Evolutionary conservation across 1,139 yeast genomes (phyloP), one percentile per base, ranked within the genome.

Genomic region (Suhomyces maxii): DNA sequence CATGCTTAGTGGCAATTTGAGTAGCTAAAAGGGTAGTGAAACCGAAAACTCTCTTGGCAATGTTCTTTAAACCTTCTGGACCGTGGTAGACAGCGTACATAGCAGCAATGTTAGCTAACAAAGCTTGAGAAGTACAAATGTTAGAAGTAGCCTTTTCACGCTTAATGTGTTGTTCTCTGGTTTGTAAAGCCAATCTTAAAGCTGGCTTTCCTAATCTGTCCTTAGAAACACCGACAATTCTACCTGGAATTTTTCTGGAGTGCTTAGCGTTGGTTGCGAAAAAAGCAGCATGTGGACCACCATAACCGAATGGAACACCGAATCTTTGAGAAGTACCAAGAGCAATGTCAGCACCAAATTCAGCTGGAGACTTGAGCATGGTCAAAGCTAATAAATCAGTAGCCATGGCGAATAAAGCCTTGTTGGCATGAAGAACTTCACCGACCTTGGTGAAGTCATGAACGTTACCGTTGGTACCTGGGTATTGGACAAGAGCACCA

Each of bases 281-380:
- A 72, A 89, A 93, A 0, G 97, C 99, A 44, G 99, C 99, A 65
- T 93, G 99, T 6, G 99, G 99, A 32, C 99, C 99, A 61, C 99
- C 99, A 62, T 84, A 93, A 11, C 98, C 99, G 71, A 91, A 82
- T 47, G 99, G 98, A 39, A 93, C 97, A 60, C 99, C 99, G 58
- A 93, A 89, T 67, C 99, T 80, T 75, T 93, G 99, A 6, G 97
- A 81, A 14, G 90, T 84, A 46, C 99, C 99, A 47, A 93, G 76
- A 2, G 88, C 97, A 49, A 93, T 87, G 65, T 93, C 99, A 40
- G 98, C 98, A 45, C 91, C 91, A 60, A 87, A 88, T 39, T 79
- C 79, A 32, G 86, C 76, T 9, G 99, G 99, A 30, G 97, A 86
- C 59, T 85, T 84, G 51, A 93, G 69, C 42, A 93, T 68, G 1